phyloP scores from a whole-genome alignment of 2,329 filamentous ascomycete genomes.

The Seiridium unicorne region DNA sequence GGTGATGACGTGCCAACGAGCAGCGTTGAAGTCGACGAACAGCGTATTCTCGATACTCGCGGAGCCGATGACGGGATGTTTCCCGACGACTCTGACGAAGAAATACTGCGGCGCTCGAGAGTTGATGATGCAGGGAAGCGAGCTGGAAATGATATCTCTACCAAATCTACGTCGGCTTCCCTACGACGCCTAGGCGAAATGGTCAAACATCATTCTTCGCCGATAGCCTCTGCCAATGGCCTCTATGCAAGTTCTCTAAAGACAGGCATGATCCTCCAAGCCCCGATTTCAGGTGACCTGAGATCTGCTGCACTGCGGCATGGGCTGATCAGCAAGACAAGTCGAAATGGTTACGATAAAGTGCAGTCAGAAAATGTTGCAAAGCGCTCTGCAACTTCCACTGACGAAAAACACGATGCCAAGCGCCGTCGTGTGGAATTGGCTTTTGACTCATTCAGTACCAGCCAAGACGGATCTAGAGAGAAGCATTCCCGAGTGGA shows the following conservation, averaged over 20 bases:
- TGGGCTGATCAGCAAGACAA: slow-evolving; percentile 32
- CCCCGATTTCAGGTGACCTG: slow-evolving; percentile 37
- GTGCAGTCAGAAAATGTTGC: background rate
- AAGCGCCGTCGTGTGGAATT: slow-evolving; percentile 29
- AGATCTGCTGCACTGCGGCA: slow-evolving; percentile 38
- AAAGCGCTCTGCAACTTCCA: background rate
- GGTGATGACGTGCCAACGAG: slow-evolving; percentile 31
- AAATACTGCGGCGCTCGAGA: slow-evolving; percentile 19
- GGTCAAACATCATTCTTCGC: background rate
- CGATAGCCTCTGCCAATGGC: slow-evolving; percentile 27
- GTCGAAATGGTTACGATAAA: background rate
- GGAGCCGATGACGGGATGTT: slow-evolving; percentile 47
- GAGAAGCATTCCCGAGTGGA: slow-evolving; percentile 4
- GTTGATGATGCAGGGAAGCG: background rate
- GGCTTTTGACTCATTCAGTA: slow-evolving; percentile 7
- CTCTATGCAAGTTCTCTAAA: slow-evolving; percentile 41
- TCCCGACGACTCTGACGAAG: slow-evolving; percentile 53
- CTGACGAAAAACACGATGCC: slow-evolving; percentile 12
- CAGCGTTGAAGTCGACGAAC: slow-evolving; percentile 65
- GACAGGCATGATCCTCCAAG: slow-evolving; percentile 31
- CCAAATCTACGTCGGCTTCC: background rate
- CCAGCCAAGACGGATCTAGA: background rate
- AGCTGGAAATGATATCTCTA: background rate
- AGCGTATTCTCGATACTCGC: slow-evolving; percentile 45
- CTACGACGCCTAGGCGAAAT: background rate